Conservation (phyloP, 169 alveolate genomes). For the Plasmodium gonderi region DNA sequence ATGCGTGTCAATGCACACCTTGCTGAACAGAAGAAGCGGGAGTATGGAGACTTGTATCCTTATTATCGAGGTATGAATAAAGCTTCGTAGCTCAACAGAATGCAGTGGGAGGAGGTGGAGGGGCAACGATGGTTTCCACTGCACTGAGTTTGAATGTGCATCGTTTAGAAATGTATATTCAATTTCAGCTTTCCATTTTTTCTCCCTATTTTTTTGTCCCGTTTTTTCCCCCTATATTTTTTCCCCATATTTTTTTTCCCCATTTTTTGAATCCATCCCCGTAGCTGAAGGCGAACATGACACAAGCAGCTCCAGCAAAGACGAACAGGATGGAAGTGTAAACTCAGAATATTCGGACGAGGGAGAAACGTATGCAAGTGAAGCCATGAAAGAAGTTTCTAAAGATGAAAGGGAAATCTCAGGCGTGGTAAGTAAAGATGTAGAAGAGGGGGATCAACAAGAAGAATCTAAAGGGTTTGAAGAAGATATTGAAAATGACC, state of each 20-base stretch:
- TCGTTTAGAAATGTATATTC: no score
- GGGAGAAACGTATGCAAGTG: background rate
- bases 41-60: slow-evolving; percentile 53
- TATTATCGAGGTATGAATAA: slow-evolving; percentile 26
- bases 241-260: background rate
- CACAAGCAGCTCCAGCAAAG: background rate
- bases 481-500: background rate
- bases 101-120: no score
- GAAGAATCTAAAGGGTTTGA: background rate
- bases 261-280: background rate
- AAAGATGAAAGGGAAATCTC: background rate
- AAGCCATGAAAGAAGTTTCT: background rate
- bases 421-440: background rate
- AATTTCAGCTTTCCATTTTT: no score
- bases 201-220: background rate
- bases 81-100: no score
- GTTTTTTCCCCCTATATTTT: background rate
- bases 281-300: background rate
- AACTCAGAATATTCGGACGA: slow-evolving; percentile 2
- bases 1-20: slow-evolving; percentile 90
- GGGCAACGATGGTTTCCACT: no score
- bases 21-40: slow-evolving; percentile 76
- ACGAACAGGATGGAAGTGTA: background rate
- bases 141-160: no score
- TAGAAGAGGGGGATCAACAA: background rate